A percentile compares a stretch with the other conserved stretches of the same genome.
phyloP scores from a whole-genome alignment of 2,329 filamentous ascomycete genomes.

The Ceratocystis lukuohia region DNA sequence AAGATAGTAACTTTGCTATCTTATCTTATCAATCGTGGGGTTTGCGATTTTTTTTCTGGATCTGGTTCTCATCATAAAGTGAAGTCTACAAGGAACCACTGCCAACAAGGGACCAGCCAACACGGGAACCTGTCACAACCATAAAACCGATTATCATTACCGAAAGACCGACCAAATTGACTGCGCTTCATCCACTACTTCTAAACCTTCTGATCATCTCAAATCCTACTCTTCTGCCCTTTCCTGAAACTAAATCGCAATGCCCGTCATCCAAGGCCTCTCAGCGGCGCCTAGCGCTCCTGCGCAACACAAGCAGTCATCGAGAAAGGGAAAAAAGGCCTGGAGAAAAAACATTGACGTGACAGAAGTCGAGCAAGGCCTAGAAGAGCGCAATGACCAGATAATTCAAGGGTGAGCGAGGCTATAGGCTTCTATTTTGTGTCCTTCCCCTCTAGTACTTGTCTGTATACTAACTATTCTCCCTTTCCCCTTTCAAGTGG shows the following conservation, averaged over 20 bases:
- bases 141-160: no score
- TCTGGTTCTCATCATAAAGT: not conserved
- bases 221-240: conserved; percentile 5
- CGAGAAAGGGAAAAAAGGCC: conserved; percentile 93
- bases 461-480: conserved; percentile 15
- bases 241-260: conserved; percentile 24
- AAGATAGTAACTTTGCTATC: not conserved
- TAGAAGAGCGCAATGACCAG: conserved; percentile 75
- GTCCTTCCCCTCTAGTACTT: conserved; percentile 20
- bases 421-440: not conserved
- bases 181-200: not conserved
- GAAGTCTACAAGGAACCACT: no score
- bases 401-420: conserved; percentile 66
- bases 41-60: conserved; percentile 17
- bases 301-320: conserved; percentile 73
- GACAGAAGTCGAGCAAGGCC: conserved; percentile 67
- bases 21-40: conserved; percentile 18
- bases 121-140: no score
- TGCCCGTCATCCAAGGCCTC: conserved; percentile 41
- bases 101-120: no score
- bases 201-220: conserved; percentile 19
- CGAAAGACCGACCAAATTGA: no score
- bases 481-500: conserved; percentile 42
- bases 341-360: conserved; percentile 98
- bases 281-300: conserved; percentile 48